Percentiles rank a stretch among this genome's conserved stretches.
Evolutionary conservation across 164 flowering plant genomes (phyloP).

Genomic region (Cinnamomum micranthum): DNA sequence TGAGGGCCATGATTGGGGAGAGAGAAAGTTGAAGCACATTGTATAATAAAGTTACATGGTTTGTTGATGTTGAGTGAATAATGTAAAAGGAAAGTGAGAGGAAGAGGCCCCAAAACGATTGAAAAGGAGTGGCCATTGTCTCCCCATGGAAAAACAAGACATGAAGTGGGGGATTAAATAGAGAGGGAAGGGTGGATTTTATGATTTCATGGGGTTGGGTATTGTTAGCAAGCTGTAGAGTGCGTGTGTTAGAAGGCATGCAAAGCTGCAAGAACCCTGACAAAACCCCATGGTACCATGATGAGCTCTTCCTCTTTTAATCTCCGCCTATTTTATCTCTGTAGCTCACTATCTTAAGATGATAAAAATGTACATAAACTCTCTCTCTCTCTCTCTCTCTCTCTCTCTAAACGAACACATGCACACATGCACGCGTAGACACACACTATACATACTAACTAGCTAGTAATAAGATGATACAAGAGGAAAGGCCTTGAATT

Average conservation of each 20-base stretch:
- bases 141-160: constrained; percentile 17
- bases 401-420: background rate
- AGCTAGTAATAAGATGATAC: background rate
- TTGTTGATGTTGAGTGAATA: constrained; percentile 25
- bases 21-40: constrained; percentile 10
- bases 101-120: constrained; percentile 35
- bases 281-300: constrained; percentile 20
- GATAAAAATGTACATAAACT: background rate
- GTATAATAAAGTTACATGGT: constrained; percentile 30
- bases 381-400: background rate
- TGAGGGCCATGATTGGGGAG: constrained; percentile 6
- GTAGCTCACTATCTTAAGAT: background rate
- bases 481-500: background rate
- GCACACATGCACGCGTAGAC: too few species aligned
- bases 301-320: constrained; percentile 7
- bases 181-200: constrained; percentile 7
- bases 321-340: background rate
- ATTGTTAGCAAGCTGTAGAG: background rate
- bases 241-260: constrained; percentile 31
- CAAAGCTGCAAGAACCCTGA: constrained; percentile 28
- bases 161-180: constrained; percentile 25
- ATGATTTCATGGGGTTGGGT: constrained; percentile 14
- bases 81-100: constrained; percentile 34
- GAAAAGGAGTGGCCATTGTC: constrained; percentile 35
- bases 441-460: background rate